Base-by-base conservation (phyloP, 805 yeast genomes). In the Monosporozyma servazzii region DNA sequence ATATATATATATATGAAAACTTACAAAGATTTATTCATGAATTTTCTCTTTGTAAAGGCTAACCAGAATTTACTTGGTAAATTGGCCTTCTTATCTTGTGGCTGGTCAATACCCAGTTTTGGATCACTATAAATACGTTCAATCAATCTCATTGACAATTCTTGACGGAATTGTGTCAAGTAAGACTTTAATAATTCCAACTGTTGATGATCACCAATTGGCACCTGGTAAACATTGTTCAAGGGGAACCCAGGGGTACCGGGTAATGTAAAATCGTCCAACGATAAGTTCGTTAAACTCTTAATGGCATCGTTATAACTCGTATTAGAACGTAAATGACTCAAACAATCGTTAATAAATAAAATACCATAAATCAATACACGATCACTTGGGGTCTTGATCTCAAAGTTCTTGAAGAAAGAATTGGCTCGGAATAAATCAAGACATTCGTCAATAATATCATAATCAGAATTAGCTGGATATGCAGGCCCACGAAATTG, bases 171-270 rank as follows among this genome's bases (percentile, higher is more conserved):
- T 68, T 93, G 99, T 59, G 83, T 84, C 57, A 93, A 75, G 66
- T 93, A 93, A 13, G 80, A 75, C 59, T 93, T 80, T 63, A 93
- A 77, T 51, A 89, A 71, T 52, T 91, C 93, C 51, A 83, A 82
- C 55, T 88, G 96, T 51, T 75, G 75, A 60, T 83, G 82, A 61
- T 82, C 86, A 33, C 75, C 71, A 20, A 96, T 93, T 9, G 96
- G 79, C 47, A 79, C 58, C 70, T 69, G 82, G 80, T 65, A 93
- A 65, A 58, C 68, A 0, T 88, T 78, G 68, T 90, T 91, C 69
- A 93, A 75, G 18, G 98, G 97, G 74, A 93, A 93, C 13, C 91
- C 89, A 8, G 91, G 81, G 54, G 93, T 96, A 23, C 99, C 99
- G 1, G 99, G 99, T 55, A 93, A 77, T 17, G 90, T 75, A 63